Base-by-base conservation (phyloP, 495 filamentous ascomycete genomes). In the Neurospora sublineolata region DNA sequence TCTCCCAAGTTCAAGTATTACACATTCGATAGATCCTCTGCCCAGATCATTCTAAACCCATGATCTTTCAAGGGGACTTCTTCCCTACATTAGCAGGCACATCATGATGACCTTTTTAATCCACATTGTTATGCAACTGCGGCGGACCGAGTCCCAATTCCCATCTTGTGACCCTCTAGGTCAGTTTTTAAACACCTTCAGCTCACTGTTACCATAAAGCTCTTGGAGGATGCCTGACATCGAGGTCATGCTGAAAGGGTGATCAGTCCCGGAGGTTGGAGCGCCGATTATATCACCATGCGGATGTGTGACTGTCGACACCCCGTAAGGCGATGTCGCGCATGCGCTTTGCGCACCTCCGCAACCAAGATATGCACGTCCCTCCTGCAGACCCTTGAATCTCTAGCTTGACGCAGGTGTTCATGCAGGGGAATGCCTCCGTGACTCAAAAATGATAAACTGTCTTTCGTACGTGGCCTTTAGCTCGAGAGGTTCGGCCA, bases 401-500 rank as follows among this genome's bases (percentile, higher is more conserved):
- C 52, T 36, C 33, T 5, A 60, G 20, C 52, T 42, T 20, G 20
- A 52, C 10, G 44, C 44, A 52, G 44, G 23, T 60, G 44, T 11
- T 60, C 11, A 14, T 30, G 52, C 23, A 2, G 52, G 1, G 14
- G 4, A 36, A 18, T 18, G 68, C 11, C 68, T 1, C 7, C 1
- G 46, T 69, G 11, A 46, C 18, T 14, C 8, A 23, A 52, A 20
- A 12, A 52, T 52, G 9, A 52, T 42, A 16, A n/a, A 23, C 23
- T 46, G 9, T 60, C 33, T 58, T 30, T 60, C 14, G 37, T 52
- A 27, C 3, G n/a, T 69, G 14, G 11, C 33, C 67, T 37, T 72
- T 70, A 52, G 33, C 52, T 76, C 69, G 71, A 36, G 5, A 79
- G 70, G 46, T 78, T 37, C 36, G 82, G 82, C 82, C 82, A 83